A percentile compares a stretch with the other conserved stretches of the same genome.
phyloP scores from a whole-genome alignment of 2,329 filamentous ascomycete genomes.

The Sclerotinia nivalis region DNA sequence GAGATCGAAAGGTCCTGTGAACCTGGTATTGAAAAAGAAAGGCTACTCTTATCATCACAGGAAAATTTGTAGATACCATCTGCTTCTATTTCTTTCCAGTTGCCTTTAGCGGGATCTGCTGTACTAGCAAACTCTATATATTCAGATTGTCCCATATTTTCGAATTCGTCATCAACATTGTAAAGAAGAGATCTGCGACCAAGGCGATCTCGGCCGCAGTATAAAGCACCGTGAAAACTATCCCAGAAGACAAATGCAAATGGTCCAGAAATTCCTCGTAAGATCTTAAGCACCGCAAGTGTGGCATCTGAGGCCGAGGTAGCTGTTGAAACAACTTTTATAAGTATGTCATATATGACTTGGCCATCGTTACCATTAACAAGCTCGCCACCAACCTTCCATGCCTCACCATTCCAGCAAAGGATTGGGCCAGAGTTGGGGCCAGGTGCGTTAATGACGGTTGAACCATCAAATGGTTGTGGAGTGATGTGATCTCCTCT shows the following conservation, averaged over 20 bases:
- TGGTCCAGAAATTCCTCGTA: constrained; percentile 72
- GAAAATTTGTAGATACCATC: constrained; percentile 67
- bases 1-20: constrained; percentile 6
- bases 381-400: constrained; percentile 63
- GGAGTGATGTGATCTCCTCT: constrained; percentile 68
- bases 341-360: constrained; percentile 62
- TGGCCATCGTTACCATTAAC: constrained; percentile 80
- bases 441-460: background rate
- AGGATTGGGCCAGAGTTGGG: constrained; percentile 61
- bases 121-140: constrained; percentile 70
- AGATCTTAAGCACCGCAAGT: constrained; percentile 49
- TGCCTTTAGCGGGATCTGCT: constrained; percentile 52
- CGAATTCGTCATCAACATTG: constrained; percentile 44
- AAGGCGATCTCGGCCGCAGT: constrained; percentile 83
- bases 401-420: constrained; percentile 98
- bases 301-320: constrained; percentile 30
- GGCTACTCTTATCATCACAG: constrained; percentile 21
- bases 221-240: constrained; percentile 59
- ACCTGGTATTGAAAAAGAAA: background rate
- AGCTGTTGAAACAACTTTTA: constrained; percentile 40
- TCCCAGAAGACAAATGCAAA: constrained; percentile 90
- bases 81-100: constrained; percentile 81
- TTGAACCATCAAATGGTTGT: constrained; percentile 68
- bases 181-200: constrained; percentile 80
- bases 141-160: constrained; percentile 38